Percentiles rank a stretch among this genome's conserved stretches.
phyloP scores from a whole-genome alignment of 2,329 filamentous ascomycete genomes.

The Malbranchea cinnamomea region DNA sequence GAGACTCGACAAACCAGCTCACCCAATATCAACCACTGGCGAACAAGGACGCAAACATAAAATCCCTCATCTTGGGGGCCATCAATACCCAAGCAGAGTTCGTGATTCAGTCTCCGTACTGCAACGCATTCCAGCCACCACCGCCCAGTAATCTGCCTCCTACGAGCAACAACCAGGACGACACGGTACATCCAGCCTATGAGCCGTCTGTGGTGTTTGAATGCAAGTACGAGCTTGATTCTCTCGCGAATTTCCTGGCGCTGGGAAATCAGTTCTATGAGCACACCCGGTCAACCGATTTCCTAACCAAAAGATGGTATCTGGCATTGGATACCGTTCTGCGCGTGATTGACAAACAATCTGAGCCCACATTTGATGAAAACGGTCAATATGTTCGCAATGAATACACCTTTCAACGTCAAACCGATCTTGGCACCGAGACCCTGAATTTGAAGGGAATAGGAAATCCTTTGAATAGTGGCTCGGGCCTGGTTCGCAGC shows the following conservation, averaged over 20 bases:
- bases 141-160: conserved; percentile 60
- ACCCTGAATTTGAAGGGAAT: conserved; percentile 68
- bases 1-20: conserved; percentile 87
- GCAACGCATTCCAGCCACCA: conserved; percentile 95
- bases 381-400: conserved; percentile 54
- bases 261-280: conserved; percentile 76
- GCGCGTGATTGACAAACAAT: conserved; percentile 61
- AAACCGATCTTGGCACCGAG: conserved; percentile 72
- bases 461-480: conserved; percentile 79
- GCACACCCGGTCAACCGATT: conserved; percentile 61
- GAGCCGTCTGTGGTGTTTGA: conserved; percentile 81
- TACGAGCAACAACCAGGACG: conserved; percentile 65
- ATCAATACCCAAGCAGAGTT: conserved; percentile 95
- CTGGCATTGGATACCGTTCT: conserved; percentile 61
- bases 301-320: conserved; percentile 66
- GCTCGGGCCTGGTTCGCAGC: conserved; percentile 73
- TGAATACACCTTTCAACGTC: conserved; percentile 73
- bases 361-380: conserved; percentile 62
- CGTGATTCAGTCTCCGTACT: conserved; percentile 88
- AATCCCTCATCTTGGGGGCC: conserved; percentile 70
- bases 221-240: conserved; percentile 98
- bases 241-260: conserved; percentile 77
- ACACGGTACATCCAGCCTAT: conserved; percentile 72
- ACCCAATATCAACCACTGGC: conserved; percentile 77
- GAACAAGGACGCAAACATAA: conserved; percentile 63